Base-by-base conservation (phyloP, 2,329 filamentous ascomycete genomes). In the Lecanosticta acicola region DNA sequence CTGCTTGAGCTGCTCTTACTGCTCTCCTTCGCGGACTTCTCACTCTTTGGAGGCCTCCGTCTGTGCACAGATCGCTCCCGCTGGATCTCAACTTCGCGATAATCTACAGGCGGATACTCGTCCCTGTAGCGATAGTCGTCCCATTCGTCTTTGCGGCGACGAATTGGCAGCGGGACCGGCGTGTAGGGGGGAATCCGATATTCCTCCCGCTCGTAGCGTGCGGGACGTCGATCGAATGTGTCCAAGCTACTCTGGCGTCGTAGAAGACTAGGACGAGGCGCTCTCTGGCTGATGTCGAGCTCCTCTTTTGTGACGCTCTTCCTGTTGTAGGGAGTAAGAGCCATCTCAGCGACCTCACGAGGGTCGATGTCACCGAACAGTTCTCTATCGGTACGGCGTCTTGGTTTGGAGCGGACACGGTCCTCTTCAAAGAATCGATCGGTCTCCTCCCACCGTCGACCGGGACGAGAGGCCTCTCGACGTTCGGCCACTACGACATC, bases 211-310 rank as follows among this genome's bases (percentile, higher is more conserved):
- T 83, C 73, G 50, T 76, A 75, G 11, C 77, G 74, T 24, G 74
- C 58, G 1, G 86, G 84, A 20, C 81, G 81, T 39, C 89, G 82
- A 67, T 96, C 90, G 62, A 88, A 95, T 0, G 86, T 94, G 65
- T 95, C 90, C 32, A 95, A 75, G 42, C 88, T 94, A 11, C 88
- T 94, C 65, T 94, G 89, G 35, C 90, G 80, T 47, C 90, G 80
- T 41, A 93, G 62, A 53, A 90, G 75, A 21, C 75, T 74, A 2
- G 88, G 89, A 37, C 85, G 77, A 37, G 71, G 70, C 3, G 18
- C 35, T 76, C 77, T 38, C 43, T 43, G 39, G 49, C 75, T 74
- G 41, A 75, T 65, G 43, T 81, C 77, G 24, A 72, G 71, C 52
- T 83, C 80, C 46, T 74, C 73, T 24, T 57, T 49, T 26, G 50